Conservation (phyloP, 2,329 filamentous ascomycete species). For the Chrysoporthe deuterocubensis region DNA sequence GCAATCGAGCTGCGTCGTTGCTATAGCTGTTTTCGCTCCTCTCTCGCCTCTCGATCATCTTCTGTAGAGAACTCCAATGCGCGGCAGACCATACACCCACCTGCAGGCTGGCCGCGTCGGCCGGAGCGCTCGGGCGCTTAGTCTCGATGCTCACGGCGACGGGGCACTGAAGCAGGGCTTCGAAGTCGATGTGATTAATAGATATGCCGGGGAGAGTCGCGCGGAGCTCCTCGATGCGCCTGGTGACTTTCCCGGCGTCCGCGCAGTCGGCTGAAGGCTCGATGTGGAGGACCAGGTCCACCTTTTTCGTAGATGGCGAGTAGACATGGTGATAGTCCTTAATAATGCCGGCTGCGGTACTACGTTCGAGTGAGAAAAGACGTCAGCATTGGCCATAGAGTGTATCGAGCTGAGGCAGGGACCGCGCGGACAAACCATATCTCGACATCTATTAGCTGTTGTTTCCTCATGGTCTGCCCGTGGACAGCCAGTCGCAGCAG, state of each 20-base stretch:
- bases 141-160: conserved; percentile 21
- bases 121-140: conserved; percentile 7
- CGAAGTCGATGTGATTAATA: conserved; percentile 17
- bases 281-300: background rate
- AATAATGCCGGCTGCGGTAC: background rate
- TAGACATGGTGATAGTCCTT: background rate
- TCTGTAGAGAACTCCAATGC: conserved; percentile 17
- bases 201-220: background rate
- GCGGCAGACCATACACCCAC: conserved; percentile 16
- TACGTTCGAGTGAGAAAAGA: background rate
- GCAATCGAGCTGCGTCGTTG: background rate
- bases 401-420: background rate
- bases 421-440: background rate
- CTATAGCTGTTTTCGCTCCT: background rate
- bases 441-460: background rate
- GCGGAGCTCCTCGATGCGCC: background rate
- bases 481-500: background rate
- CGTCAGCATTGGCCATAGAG: background rate
- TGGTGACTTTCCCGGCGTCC: background rate
- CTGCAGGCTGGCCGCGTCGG: conserved; percentile 8
- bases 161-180: conserved; percentile 5
- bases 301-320: background rate
- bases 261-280: background rate
- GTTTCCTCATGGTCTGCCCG: background rate
- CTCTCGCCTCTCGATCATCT: background rate